phyloP scores from a whole-genome alignment of 2,329 filamentous ascomycete genomes.

The Macrophomina pseudophaseolina region DNA sequence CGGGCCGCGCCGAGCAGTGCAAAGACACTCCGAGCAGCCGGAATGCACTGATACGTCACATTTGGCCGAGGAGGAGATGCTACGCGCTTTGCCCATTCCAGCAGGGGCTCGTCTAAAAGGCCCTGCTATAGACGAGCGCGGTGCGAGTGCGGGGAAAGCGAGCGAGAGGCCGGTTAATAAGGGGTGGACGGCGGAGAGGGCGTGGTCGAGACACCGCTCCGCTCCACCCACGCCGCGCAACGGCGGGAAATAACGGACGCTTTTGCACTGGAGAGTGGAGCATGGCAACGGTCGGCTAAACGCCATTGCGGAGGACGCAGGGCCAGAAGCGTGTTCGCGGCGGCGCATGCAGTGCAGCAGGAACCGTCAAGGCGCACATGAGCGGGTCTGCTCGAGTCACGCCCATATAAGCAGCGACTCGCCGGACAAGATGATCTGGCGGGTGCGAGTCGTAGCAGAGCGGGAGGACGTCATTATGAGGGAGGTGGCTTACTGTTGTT shows the following conservation, averaged over 20 bases:
- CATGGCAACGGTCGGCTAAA: constrained; percentile 11
- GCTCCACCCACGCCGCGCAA: neutral
- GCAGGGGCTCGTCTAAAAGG: neutral
- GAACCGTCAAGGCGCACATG: constrained; percentile 11
- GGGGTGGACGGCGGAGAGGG: constrained; percentile 5
- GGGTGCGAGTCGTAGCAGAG: neutral
- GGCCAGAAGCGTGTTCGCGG: neutral
- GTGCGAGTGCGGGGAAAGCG: neutral
- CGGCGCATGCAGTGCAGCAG: constrained; percentile 10
- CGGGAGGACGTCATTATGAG: constrained; percentile 3
- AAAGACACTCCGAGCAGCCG: neutral
- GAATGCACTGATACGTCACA: constrained; percentile 10
- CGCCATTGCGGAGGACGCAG: neutral
- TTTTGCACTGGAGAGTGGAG: constrained; percentile 1
- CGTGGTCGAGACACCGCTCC: neutral
- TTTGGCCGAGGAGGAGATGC: constrained; percentile 3
- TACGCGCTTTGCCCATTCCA: neutral
- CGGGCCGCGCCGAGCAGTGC: constrained; percentile 14
- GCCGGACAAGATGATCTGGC: neutral
- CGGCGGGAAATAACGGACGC: neutral
- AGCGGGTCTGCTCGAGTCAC: constrained; percentile 15
- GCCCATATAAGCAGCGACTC: constrained; percentile 2
- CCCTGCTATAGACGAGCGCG: neutral
- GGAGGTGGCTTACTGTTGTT: neutral
- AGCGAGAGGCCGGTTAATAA: neutral